phyloP scores from a whole-genome alignment of 148 eudicot species.

The Nyssa sinensis region DNA sequence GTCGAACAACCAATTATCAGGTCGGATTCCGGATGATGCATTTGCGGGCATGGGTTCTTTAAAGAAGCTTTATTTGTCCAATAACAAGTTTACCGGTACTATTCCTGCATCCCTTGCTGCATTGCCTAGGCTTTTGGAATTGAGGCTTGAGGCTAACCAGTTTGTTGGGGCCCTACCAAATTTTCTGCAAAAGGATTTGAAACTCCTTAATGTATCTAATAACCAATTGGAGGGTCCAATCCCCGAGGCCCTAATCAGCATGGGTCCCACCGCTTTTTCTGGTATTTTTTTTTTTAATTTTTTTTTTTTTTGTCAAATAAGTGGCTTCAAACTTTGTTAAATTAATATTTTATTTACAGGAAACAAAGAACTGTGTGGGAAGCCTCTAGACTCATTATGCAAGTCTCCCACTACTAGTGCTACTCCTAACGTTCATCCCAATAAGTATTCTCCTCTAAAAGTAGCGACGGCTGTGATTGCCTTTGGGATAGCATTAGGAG shows the following conservation, averaged over 20 bases:
- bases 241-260: slow-evolving; percentile 37
- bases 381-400: slow-evolving; percentile 49
- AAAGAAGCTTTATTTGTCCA: slow-evolving; percentile 55
- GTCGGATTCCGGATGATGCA: slow-evolving; percentile 58
- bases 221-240: slow-evolving; percentile 73
- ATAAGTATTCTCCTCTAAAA: slow-evolving; percentile 21
- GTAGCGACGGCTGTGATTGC: slow-evolving; percentile 22
- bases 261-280: slow-evolving; percentile 34
- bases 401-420: not conserved
- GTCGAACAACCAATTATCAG: slow-evolving; percentile 61
- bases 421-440: not conserved
- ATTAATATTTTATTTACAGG: slow-evolving; percentile 34
- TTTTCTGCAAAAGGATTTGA: slow-evolving; percentile 31
- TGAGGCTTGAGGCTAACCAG: slow-evolving; percentile 59
- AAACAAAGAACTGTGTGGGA: slow-evolving; percentile 70
- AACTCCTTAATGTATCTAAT: slow-evolving; percentile 47
- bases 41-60: slow-evolving; percentile 65
- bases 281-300: slow-evolving; percentile 21
- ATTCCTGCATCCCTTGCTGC: slow-evolving; percentile 57
- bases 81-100: slow-evolving; percentile 58
- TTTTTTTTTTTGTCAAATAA: not conserved
- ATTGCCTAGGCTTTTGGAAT: slow-evolving; percentile 53
- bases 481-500: slow-evolving; percentile 24
- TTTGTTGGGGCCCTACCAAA: slow-evolving; percentile 61
- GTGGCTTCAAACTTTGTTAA: no score